These are phyloP conservation scores for Ophiostoma himal-ulmi DNA, from an alignment of 2,329 filamentous ascomycete species.

Conservation along the genomic window DNA sequence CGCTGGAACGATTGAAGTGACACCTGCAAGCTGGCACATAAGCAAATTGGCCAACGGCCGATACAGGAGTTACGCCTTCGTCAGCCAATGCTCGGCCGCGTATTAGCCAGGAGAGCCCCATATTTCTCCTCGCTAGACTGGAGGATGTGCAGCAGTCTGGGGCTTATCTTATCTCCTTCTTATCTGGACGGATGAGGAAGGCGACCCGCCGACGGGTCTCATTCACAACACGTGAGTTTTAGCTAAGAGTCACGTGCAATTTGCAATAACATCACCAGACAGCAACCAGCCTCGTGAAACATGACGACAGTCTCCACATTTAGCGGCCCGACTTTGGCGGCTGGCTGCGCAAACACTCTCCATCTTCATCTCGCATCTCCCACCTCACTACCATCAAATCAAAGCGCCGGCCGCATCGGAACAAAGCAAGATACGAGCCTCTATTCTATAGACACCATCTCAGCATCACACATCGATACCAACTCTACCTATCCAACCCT, in stretches of 20 bases:
- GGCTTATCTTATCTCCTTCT: conserved; percentile 4
- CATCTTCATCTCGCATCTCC: neutral
- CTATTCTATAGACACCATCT: too few relatives aligned
- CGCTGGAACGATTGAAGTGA: too few relatives aligned
- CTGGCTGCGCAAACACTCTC: neutral
- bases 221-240: neutral
- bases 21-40: neutral
- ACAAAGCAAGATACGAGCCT: neutral
- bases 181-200: neutral
- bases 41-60: neutral
- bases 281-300: neutral
- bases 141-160: conserved; percentile 3
- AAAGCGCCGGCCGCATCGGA: neutral
- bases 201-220: neutral
- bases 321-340: neutral
- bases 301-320: neutral
- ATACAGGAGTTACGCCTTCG: conserved; percentile 19
- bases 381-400: neutral
- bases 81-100: conserved; percentile 17
- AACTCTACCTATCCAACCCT: neutral
- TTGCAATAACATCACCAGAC: neutral
- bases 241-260: neutral
- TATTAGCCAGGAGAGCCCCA: conserved; percentile 16
- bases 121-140: neutral
- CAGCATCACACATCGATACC: neutral